Evolutionary conservation across 129 eudicot genomes (phyloP).

Genomic region (Arctium minus): DNA sequence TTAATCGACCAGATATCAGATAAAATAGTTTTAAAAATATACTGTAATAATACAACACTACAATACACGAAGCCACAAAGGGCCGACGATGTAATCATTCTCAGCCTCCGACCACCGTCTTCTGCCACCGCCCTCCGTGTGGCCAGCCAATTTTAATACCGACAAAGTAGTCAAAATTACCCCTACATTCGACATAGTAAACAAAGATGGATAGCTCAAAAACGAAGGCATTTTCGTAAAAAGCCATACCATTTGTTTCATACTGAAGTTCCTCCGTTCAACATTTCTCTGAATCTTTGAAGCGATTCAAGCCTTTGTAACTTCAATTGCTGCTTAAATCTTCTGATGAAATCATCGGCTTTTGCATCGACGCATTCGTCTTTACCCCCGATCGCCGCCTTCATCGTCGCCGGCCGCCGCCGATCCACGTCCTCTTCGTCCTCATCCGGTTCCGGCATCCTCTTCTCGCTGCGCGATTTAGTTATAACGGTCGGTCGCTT

Average conservation of each 20-base stretch:
- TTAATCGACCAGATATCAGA: not conserved
- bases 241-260: not conserved
- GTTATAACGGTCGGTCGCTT: not conserved
- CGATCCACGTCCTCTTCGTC: conserved; percentile 12
- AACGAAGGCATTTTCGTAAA: not conserved
- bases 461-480: conserved; percentile 39
- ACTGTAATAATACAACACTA: not conserved
- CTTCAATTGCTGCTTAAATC: conserved; percentile 61
- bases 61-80: not conserved
- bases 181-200: not conserved
- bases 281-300: conserved; percentile 47
- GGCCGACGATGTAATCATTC: not conserved
- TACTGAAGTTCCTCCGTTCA: conserved; percentile 28
- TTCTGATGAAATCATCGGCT: conserved; percentile 73
- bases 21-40: not conserved
- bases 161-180: conserved; percentile 12
- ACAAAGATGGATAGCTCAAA: not conserved
- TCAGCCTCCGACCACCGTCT: not conserved
- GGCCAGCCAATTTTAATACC: not conserved
- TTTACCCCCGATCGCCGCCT: conserved; percentile 14
- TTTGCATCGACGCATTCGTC: conserved; percentile 56
- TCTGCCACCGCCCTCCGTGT: not conserved
- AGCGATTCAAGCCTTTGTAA: conserved; percentile 63
- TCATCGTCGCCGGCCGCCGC: conserved; percentile 35
- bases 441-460: not conserved